These are phyloP conservation scores for Takashimella koratensis DNA, from an alignment of 1,284 basidiomycete genomes.

Conservation along the genomic window DNA sequence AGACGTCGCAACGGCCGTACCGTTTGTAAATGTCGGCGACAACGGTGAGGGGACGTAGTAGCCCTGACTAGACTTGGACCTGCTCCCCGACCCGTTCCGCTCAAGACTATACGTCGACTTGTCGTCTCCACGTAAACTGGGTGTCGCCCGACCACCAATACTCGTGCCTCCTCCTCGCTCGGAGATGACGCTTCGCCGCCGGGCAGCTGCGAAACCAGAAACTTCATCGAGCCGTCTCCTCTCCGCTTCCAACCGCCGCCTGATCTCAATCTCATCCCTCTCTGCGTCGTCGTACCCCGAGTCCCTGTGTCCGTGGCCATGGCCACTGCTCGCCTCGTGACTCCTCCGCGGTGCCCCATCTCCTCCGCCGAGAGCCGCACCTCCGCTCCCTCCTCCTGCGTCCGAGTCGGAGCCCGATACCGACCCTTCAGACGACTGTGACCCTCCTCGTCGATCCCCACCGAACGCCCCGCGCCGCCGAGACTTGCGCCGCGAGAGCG, in stretches of 20 bases:
- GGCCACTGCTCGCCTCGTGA: not conserved
- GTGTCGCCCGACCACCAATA: conserved; percentile 28
- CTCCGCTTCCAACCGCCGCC: conserved; percentile 36
- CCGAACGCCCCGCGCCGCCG: conserved; percentile 43
- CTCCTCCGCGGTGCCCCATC: not conserved
- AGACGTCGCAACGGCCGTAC: not conserved
- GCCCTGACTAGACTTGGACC: conserved; percentile 20
- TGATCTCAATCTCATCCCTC: conserved; percentile 34
- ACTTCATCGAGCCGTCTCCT: conserved; percentile 40
- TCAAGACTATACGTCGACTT: not conserved
- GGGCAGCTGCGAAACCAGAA: conserved; percentile 35
- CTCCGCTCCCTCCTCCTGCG: conserved; percentile 3
- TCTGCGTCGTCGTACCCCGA: conserved; percentile 6
- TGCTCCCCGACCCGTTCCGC: conserved; percentile 2
- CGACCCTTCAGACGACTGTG: conserved; percentile 5
- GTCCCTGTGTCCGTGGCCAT: not conserved
- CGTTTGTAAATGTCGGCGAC: conserved; percentile 27
- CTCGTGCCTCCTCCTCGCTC: conserved; percentile 23
- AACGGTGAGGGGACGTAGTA: conserved; percentile 35
- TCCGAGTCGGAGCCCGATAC: conserved; percentile 1
- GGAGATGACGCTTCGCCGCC: conserved; percentile 36
- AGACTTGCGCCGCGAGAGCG: conserved; percentile 38
- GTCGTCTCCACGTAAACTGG: conserved; percentile 18
- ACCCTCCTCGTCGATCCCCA: conserved; percentile 26
- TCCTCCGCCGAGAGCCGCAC: not conserved